phyloP scores from a whole-genome alignment of 352 stramenopile genomes.

The Pythium plurisporium region DNA sequence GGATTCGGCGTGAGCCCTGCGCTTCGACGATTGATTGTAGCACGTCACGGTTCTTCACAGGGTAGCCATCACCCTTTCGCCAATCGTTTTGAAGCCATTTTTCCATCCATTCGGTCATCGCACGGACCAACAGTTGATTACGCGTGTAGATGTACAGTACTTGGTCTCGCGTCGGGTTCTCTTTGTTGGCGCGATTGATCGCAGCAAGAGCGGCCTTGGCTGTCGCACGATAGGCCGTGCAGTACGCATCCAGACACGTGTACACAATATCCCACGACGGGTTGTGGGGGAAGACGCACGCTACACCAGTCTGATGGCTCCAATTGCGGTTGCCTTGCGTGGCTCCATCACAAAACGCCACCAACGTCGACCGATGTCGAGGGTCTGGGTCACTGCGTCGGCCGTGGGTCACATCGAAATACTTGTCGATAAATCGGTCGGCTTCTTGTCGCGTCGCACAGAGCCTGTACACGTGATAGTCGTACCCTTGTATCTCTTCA shows the following conservation, averaged over 20 bases:
- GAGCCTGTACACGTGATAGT: constrained; percentile 18
- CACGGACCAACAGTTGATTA: constrained; percentile 62
- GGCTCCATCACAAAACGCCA: constrained; percentile 71
- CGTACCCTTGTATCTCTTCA: constrained; percentile 9
- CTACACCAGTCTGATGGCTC: constrained; percentile 31
- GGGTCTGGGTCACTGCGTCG: constrained; percentile 32
- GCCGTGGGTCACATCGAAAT: constrained; percentile 7
- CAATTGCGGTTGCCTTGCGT: constrained; percentile 47
- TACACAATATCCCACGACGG: constrained; percentile 51
- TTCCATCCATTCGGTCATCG: constrained; percentile 66
- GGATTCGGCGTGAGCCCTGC: constrained; percentile 39
- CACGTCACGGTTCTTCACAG: constrained; percentile 57
- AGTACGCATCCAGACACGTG: constrained; percentile 36
- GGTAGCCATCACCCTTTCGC: constrained; percentile 39
- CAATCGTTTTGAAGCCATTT: constrained; percentile 51
- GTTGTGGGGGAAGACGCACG: constrained; percentile 64
- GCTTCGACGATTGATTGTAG: constrained; percentile 40
- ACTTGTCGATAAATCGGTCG: constrained; percentile 38
- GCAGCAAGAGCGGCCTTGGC: constrained; percentile 48
- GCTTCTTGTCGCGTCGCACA: constrained; percentile 41
- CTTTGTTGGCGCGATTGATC: constrained; percentile 51
- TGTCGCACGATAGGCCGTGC: constrained; percentile 54
- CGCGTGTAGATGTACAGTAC: constrained; percentile 66
- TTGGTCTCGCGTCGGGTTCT: constrained; percentile 29
- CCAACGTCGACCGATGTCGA: constrained; percentile 38